These are phyloP conservation scores for Phytophthora vignae DNA, from an alignment of 352 stramenopile species.

Conservation along the genomic window DNA sequence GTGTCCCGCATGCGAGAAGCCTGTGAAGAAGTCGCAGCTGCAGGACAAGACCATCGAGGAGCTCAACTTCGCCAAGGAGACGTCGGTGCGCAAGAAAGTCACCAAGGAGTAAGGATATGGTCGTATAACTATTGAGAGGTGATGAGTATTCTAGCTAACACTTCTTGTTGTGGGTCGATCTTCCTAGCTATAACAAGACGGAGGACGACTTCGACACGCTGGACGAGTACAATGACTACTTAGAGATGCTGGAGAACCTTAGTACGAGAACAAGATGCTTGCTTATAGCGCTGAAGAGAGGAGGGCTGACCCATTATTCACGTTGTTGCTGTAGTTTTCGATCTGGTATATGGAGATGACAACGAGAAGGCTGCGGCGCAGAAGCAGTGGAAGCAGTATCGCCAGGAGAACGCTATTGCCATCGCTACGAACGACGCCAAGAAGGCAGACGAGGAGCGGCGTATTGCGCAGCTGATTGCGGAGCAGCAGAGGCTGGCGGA, in stretches of 20 bases:
- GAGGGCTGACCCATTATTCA: slow-evolving; percentile 13
- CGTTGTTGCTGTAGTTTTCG: slow-evolving; percentile 66
- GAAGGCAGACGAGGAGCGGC: slow-evolving; percentile 87
- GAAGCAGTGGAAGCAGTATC: slow-evolving; percentile 90
- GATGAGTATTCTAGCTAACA: background rate
- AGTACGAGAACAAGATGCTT: slow-evolving; percentile 47
- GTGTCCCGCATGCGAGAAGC: slow-evolving; percentile 81
- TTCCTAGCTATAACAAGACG: slow-evolving; percentile 86
- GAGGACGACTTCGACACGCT: slow-evolving; percentile 89
- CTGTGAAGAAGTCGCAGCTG: slow-evolving; percentile 90
- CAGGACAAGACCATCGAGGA: slow-evolving; percentile 92
- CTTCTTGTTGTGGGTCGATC: background rate
- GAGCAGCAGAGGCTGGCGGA: slow-evolving; percentile 85
- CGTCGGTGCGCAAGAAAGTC: slow-evolving; percentile 88
- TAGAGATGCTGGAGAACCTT: slow-evolving; percentile 87
- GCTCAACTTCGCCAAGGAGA: slow-evolving; percentile 90
- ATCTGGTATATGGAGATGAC: slow-evolving; percentile 84
- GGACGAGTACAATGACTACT: slow-evolving; percentile 90
- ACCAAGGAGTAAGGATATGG: slow-evolving; percentile 67
- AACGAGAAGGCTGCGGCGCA: slow-evolving; percentile 71
- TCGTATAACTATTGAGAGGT: slow-evolving; percentile 21
- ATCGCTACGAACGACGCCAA: slow-evolving; percentile 90
- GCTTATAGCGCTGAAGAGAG: background rate
- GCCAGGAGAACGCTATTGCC: slow-evolving; percentile 78
- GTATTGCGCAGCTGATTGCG: slow-evolving; percentile 84